phyloP scores from a whole-genome alignment of 805 yeast genomes.

The Spathaspora arborariae region DNA sequence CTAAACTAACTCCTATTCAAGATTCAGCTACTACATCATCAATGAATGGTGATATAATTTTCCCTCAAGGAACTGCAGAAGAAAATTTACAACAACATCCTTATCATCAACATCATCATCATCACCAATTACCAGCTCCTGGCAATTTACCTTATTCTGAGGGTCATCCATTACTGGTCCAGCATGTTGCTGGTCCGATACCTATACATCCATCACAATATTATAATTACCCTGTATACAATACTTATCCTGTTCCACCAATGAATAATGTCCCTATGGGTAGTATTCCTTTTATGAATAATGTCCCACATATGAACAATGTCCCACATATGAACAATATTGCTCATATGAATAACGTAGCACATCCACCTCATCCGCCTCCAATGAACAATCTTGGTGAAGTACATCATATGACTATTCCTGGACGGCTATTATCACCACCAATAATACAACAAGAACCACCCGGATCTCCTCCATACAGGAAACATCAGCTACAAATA shows the following conservation, averaged over 20 bases:
- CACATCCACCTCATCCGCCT: not conserved
- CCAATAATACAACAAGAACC: not conserved
- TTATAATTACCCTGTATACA: not conserved
- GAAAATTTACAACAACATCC: not conserved
- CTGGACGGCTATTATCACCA: too few relatives aligned
- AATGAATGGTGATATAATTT: not conserved
- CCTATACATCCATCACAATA: not conserved
- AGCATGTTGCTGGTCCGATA: not conserved
- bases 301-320: not conserved
- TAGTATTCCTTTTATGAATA: not conserved
- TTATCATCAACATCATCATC: not conserved
- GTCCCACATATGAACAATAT: not conserved
- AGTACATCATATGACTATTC: too few relatives aligned
- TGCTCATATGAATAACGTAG: not conserved
- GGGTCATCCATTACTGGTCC: not conserved
- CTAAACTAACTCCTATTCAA: not conserved
- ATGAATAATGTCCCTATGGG: not conserved
- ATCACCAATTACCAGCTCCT: slow-evolving; percentile 4
- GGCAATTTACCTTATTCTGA: not conserved
- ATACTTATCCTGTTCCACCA: not conserved
- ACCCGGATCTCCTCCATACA: not conserved
- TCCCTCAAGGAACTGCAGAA: not conserved
- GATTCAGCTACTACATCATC: not conserved
- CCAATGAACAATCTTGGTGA: too few relatives aligned
- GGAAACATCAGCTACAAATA: not conserved